Evolutionary conservation across 257 asterid species (phyloP), one percentile per base, ranked within the genome.

Genomic region (Jacaranda mimosifolia): DNA sequence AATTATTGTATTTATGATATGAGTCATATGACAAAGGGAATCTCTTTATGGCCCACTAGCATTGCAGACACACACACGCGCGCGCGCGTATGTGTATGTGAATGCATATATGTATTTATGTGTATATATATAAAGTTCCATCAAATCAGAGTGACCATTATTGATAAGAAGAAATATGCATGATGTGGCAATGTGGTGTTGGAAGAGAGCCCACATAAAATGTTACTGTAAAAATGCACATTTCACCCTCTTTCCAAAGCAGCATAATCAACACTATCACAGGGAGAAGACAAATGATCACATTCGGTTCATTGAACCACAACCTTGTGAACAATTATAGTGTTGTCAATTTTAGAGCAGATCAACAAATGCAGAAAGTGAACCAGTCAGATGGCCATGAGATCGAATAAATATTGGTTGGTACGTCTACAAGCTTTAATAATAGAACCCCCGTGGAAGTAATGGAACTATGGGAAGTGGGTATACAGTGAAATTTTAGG

Each of bases 1-100:
- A 82, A 73, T 73, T 77, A 82, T 73, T 57, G 68, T 42, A 26
- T 70, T 14, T 51, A 45, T 64, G 77, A 63, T 12, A 17, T 59
- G 73, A 68, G 63, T n/a, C n/a, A n/a, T n/a, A n/a, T n/a, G n/a
- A n/a, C 51, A 36, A 35, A 57, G 12, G 53, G 56, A 51, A 68
- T 68, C 70, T 82, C 72, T 59, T 35, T 35, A 45, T 75, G 51
- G 49, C 43, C 83, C 77, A 52, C 65, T 46, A 46, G 36, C 70
- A 57, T 66, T 66, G 45, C 13, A 66, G 39, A 42, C 55, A 66
- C 0, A 0, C 69, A 36, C 46, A 38, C 69, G 36, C 69, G n/a
- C 69, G 4, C 18, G 11, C 32, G 13, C 32, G 11, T 5, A 7
- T 38, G 69, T n/a, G 26, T 63, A 21, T 63, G 69, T 63, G 64